Conservation (phyloP, 2,329 filamentous ascomycete genomes). For the Xylogone sp. region DNA sequence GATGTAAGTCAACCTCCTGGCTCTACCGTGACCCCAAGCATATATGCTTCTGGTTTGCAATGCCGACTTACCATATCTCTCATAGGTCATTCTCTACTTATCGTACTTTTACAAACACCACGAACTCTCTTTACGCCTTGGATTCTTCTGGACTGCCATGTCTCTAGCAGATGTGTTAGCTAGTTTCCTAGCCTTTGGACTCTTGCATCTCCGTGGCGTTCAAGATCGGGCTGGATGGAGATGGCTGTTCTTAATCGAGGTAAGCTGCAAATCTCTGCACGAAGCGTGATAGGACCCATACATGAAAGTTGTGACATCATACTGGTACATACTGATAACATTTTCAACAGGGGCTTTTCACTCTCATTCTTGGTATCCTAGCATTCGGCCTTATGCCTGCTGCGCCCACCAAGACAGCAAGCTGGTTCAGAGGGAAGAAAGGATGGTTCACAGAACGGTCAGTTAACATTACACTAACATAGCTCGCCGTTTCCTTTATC, state of each 20-base stretch:
- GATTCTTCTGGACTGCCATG: conserved; percentile 3
- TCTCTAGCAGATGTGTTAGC: conserved; percentile 2
- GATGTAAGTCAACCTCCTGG: conserved; percentile 45
- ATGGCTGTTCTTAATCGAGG: conserved; percentile 30
- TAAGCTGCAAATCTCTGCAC: conserved; percentile 30
- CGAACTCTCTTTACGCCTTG: conserved; percentile 5
- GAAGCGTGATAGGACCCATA: too few species aligned
- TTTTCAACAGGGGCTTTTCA: conserved; percentile 3
- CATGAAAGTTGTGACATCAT: too few species aligned
- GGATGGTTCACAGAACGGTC: conserved; percentile 56
- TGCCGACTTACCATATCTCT: conserved; percentile 34
- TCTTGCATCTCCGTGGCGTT: conserved; percentile 7
- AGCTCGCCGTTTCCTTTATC: too few species aligned
- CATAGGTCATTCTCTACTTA: conserved; percentile 11
- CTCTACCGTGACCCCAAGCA: too few species aligned
- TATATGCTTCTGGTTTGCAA: conserved; percentile 41
- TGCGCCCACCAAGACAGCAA: conserved; percentile 23
- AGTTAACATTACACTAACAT: not conserved
- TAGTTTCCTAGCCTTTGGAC: conserved; percentile 4
- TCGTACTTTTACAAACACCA: conserved; percentile 5
- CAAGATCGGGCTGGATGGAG: conserved; percentile 18
- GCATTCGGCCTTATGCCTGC: conserved; percentile 4
- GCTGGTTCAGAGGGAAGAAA: conserved; percentile 53
- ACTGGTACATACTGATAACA: not conserved
- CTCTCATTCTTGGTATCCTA: conserved; percentile 1